Evolutionary conservation across 495 filamentous ascomycete genomes (phyloP), one percentile per base, ranked within the genome.

Genomic region (Hyphodiscus hymeniophilus): DNA sequence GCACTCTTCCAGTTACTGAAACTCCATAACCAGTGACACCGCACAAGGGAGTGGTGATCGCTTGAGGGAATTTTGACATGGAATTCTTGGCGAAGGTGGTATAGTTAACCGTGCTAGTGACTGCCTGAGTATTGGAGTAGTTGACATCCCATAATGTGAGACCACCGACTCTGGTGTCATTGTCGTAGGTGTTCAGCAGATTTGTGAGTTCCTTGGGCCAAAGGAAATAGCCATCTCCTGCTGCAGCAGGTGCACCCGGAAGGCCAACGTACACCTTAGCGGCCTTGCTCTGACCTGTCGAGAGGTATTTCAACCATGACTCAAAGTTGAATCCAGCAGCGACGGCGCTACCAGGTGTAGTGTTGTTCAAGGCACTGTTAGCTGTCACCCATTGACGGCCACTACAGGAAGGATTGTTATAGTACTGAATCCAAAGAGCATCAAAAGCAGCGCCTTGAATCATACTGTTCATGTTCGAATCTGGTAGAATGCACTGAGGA

Each of bases 351-450:
- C n/a, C n/a, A n/a, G n/a, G n/a, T n/a, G n/a, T n/a, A n/a, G n/a
- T n/a, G n/a, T n/a, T n/a, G n/a, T n/a, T n/a, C n/a, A n/a, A n/a
- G n/a, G n/a, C n/a, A n/a, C n/a, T n/a, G n/a, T n/a, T n/a, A n/a
- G n/a, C n/a, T 2, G 60, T 40, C 16, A 66, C 60, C 48, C 63
- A 77, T 40, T 66, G 58, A 11, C 66, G 61, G 1, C 77, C 77
- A 36, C 71, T 73, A 63, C 81, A 84, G 11, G 54, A 55, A 20
- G 55, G 48, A 40, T 57, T 65, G 52, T 68, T 68, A 32, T 68
- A 69, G 69, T 81, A 85, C 56, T 85, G 82, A 12, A 83, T 69
- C 61, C 77, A 85, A 12, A 85, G 61, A 40, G 79, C 75, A 55
- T 87, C 83, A 47, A 83, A 75, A 8, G 57, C 48, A 30, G 69